Evolutionary conservation across 495 filamentous ascomycete species (phyloP), one percentile per base, ranked within the genome.

Genomic region (Aspergillus sclerotioniger): DNA sequence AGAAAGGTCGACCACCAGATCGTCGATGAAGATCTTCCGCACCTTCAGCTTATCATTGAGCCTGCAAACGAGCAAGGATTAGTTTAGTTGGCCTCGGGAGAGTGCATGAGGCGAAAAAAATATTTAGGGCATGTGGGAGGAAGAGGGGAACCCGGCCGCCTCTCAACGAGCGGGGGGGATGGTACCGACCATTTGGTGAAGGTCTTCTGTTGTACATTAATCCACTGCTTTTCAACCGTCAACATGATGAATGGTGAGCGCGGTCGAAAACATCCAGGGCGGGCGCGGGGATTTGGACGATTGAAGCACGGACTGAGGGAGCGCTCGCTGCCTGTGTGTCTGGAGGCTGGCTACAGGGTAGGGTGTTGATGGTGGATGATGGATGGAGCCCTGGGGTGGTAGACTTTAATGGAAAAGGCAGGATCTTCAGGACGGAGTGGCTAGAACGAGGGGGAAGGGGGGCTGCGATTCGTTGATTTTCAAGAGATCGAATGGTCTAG

Each of bases 121-220:
- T 0, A 12, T 20, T 17, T 12, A 28, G 8, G 54, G 46, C 15
- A 48, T 10, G 39, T 37, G 33, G 33, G 47, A 45, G 45, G 17
- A 31, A 28, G 48, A 21, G 28, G 28, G 44, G 46, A 21, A 48
- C 21, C 15, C 9, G 6, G 31, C 6, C n/a, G 37, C 37, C 13
- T 41, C 8, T 15, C 37, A 41, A n/a, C 7, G 8, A 41, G 37
- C 39, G 19, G 31, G 19, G 46, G 16, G 54, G 45, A 12, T n/a
- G 12, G 37, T 6, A 41, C 37, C 53, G 67, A 91, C 90, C 94
- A 98, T 87, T 98, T 98, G 17, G 92, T 96, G 72, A 98, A 98
- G n/a, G 94, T 98, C 83, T 98, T 98, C 72, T 97, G 89, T 78
- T 98, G 93, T 67, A 96, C 92, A 66, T 86, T 90, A 67, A 98